Evolutionary conservation across 805 yeast species (phyloP), one percentile per base, ranked within the genome.

Genomic region (Sugiyamaella americana): DNA sequence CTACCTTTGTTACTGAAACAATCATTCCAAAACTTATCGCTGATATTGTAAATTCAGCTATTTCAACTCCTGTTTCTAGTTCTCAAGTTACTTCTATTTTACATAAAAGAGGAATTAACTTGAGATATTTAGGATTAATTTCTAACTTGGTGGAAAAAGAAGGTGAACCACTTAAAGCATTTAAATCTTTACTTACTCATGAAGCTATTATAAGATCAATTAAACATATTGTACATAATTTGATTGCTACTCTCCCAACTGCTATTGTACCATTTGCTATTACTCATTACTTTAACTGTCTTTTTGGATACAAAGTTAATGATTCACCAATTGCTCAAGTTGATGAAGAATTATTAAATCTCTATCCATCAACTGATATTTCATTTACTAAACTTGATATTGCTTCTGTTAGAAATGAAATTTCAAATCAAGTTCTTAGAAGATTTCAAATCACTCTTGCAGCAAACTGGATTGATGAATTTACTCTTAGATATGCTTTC

Each of bases 51-150:
- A 67, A 70, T 5, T 76, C 78, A 36, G 65, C 69, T 18, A 52
- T 64, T 6, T 67, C 74, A 42, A 76, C 81, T 34, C 96, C 98
- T 38, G 70, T 84, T 47, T 95, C 88, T 61, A 96, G 98, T 54
- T 60, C 66, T 2, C 93, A 88, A 58, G 74, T 93, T 56, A 68
- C 85, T 17, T 69, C 72, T 37, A 62, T 73, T 44, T 65, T 91
- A 66, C 98, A 93, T 65, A 76, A 76, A 52, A 70, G 72, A 46
- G 98, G 98, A 72, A 80, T 91, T 63, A 89, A 87, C 64, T 62
- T 89, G 66, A 83, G 98, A 69, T 91, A 91, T 61, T 72, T 91
- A 58, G 96, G 96, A 50, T 64, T 59, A 16, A 60, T 86, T 53
- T 40, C 20, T 19, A 58, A 62, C 29, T 58, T 63, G 43, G 51